Evolutionary conservation across 345 rosid species (phyloP).

Genomic region (Cardamine resedifolia): DNA sequence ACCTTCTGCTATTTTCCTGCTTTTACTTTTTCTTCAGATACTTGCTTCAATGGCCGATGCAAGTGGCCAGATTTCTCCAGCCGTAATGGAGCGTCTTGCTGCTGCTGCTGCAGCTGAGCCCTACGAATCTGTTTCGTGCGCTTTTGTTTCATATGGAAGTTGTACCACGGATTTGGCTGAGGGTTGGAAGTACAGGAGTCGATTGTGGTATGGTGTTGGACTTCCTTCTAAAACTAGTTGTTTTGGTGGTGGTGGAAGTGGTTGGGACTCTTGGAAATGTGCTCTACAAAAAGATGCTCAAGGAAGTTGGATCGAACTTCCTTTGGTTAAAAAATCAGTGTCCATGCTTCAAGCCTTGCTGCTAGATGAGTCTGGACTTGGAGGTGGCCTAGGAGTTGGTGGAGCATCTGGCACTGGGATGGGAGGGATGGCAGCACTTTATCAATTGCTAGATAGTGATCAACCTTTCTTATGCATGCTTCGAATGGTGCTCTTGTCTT

Average conservation of each 20-base stretch:
- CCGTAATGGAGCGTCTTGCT: constrained; percentile 91
- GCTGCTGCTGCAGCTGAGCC: constrained; percentile 99
- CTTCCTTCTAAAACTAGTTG: constrained; percentile 55
- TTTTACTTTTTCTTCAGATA: constrained; percentile 48
- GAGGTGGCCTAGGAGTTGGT: constrained; percentile 96
- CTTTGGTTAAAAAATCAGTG: constrained; percentile 87
- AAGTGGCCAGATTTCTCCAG: constrained; percentile 83
- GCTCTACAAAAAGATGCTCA: constrained; percentile 79
- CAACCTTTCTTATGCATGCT: constrained; percentile 99
- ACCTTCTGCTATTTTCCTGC: neutral
- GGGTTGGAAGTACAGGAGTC: constrained; percentile 96
- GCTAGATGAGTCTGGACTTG: constrained; percentile 90
- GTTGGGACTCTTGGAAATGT: constrained; percentile 85
- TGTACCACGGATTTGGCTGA: constrained; percentile 83
- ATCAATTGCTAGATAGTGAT: constrained; percentile 91
- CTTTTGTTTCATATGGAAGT: constrained; percentile 97
- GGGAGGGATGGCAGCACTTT: constrained; percentile 99
- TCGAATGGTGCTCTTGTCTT: constrained; percentile 90
- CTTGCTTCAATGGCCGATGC: constrained; percentile 99
- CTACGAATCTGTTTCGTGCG: constrained; percentile 90
- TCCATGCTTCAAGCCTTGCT: constrained; percentile 93
- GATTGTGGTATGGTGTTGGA: constrained; percentile 91
- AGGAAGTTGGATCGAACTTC: constrained; percentile 94
- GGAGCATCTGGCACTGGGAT: constrained; percentile 98
- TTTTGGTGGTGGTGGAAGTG: constrained; percentile 94